Conservation (phyloP, 148 eudicot species). For the Mesembryanthemum crystallinum region DNA sequence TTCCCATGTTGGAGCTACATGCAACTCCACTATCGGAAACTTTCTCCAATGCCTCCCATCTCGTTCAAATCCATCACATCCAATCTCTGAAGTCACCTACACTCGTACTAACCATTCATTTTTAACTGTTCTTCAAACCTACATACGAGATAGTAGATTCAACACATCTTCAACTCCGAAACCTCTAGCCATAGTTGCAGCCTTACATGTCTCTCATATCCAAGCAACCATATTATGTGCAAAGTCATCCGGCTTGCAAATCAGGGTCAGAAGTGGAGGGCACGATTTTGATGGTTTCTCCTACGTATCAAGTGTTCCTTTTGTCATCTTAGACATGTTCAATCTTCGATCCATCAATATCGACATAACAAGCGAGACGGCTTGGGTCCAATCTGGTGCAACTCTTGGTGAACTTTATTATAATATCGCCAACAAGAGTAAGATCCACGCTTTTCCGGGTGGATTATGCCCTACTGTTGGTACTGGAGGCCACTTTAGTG, state of each 20-base stretch:
- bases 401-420: slow-evolving; percentile 36
- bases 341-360: slow-evolving; percentile 27
- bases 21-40: slow-evolving; percentile 13
- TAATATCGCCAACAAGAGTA: slow-evolving; percentile 24
- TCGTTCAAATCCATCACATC: not conserved
- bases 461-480: slow-evolving; percentile 33
- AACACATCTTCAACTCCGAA: slow-evolving; percentile 34
- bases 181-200: slow-evolving; percentile 35
- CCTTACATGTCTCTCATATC: slow-evolving; percentile 32
- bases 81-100: slow-evolving; percentile 16
- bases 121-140: slow-evolving; percentile 17
- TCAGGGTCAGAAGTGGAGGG: slow-evolving; percentile 38
- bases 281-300: slow-evolving; percentile 42
- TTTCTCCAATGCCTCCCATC: slow-evolving; percentile 27
- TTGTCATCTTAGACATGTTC: slow-evolving; percentile 35
- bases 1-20: slow-evolving; percentile 10
- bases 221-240: slow-evolving; percentile 38
- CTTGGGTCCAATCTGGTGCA: slow-evolving; percentile 34
- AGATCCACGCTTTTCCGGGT: slow-evolving; percentile 33
- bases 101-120: slow-evolving; percentile 19
- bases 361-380: slow-evolving; percentile 24
- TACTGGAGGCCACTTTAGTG: slow-evolving; percentile 34
- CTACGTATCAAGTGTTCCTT: slow-evolving; percentile 27
- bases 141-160: slow-evolving; percentile 30
- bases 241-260: slow-evolving; percentile 12